Evolutionary conservation across 1,139 yeast species (phyloP), one percentile per base, ranked within the genome.

Genomic region (Geotrichum cucujoidarum): DNA sequence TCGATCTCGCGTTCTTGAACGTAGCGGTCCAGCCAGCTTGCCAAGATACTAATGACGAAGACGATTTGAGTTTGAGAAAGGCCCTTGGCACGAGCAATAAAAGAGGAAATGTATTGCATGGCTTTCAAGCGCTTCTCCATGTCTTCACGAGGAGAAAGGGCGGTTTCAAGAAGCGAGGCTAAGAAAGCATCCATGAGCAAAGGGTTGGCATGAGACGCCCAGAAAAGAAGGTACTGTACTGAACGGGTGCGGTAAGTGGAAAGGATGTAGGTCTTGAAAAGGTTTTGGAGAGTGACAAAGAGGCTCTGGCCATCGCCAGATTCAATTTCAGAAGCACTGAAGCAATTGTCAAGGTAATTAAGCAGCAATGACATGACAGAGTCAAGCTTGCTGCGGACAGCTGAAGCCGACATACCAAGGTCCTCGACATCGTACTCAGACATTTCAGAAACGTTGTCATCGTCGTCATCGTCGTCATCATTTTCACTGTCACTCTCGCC

Each of bases 241-340:
- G 90, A 84, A 59, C 88, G 81, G 10, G 97, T 90, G 64, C 87
- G 85, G 66, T 90, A 95, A 1, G 99, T 92, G 14, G 97, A 95
- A 50, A 92, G 71, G 40, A 92, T 77, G 58, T 86, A 94, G 2
- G 88, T 76, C 60, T 81, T 82, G 73, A 92, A 92, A 32, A 86
- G 70, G 1, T 92, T 78, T 1, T 84, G 77, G 47, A 92, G 71
- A 6, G 87, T 83, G 57, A 83, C 82, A 69, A 83, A 90, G 27
- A 86, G 69, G n/a, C 74, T 69, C n/a, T 87, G 77, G 2, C 90
- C 89, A 49, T 76, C 77, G 5, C 89, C 88, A 32, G 75, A 68
- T 48, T 72, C 72, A 29, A 83, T 62, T 40, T 75, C 74, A 14
- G 77, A 79, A 3, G 69, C 61, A 1, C 78, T 75, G 57, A 84